phyloP scores from a whole-genome alignment of 176 grass and related monocot genomes.

The Carex littledalei region DNA sequence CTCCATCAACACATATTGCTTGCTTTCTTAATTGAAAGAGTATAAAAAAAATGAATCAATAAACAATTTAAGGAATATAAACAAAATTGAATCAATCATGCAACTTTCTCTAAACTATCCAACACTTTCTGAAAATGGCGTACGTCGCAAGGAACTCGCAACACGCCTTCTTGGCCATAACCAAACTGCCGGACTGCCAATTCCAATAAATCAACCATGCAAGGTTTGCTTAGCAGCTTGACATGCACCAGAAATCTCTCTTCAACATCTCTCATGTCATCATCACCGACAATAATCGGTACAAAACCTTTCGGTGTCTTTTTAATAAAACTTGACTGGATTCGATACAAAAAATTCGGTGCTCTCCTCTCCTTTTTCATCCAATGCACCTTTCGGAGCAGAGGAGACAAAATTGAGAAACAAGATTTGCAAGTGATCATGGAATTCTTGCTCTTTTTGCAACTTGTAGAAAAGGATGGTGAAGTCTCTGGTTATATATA shows the following conservation, averaged over 20 bases:
- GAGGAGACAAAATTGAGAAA: background rate
- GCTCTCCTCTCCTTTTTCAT: slow-evolving; percentile 6
- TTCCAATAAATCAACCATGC: slow-evolving; percentile 47
- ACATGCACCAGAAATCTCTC: slow-evolving; percentile 59
- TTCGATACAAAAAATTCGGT: background rate
- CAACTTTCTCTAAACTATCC: background rate
- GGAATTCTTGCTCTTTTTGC: background rate
- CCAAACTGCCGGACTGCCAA: slow-evolving; percentile 42
- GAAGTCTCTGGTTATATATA: background rate
- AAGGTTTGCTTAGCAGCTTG: slow-evolving; percentile 34
- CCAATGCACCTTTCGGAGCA: background rate
- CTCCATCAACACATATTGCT: background rate
- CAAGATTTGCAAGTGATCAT: background rate
- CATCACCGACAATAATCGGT: slow-evolving; percentile 24
- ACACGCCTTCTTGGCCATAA: slow-evolving; percentile 47
- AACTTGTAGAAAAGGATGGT: background rate
- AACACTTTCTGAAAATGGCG: background rate
- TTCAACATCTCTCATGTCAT: background rate
- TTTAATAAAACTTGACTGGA: background rate
- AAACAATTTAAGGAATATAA: background rate
- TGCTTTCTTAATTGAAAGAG: background rate
- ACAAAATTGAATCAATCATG: background rate
- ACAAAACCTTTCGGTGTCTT: slow-evolving; percentile 33
- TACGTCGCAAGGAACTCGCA: slow-evolving; percentile 45
- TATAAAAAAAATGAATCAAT: background rate